Evolutionary conservation across 768 basidiomycete species (phyloP).

Genomic region (Lyophyllum semitale): DNA sequence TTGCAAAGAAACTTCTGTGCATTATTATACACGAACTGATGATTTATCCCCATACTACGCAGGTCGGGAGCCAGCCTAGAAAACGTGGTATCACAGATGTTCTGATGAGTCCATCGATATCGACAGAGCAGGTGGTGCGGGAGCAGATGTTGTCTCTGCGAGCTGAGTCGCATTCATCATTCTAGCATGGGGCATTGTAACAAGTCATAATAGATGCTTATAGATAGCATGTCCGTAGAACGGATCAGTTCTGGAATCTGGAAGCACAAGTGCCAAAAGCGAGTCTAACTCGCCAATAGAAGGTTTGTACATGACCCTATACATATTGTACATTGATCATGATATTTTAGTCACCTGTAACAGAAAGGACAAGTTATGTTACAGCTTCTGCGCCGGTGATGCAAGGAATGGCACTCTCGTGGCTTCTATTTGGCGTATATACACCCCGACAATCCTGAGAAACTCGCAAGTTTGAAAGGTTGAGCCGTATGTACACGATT

Average conservation of each 20-base stretch:
- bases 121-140: not conserved
- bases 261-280: not conserved
- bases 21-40: not conserved
- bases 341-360: not conserved
- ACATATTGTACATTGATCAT: no score
- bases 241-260: not conserved
- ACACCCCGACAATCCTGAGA: conserved; percentile 1
- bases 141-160: not conserved
- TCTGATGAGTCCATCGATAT: not conserved
- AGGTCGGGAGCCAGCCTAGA: not conserved
- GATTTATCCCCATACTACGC: not conserved
- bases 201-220: not conserved
- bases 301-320: not conserved
- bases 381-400: not conserved
- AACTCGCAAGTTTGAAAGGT: not conserved
- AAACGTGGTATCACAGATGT: not conserved
- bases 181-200: not conserved
- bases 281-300: not conserved
- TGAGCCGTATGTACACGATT: not conserved
- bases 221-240: not conserved
- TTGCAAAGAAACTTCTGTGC: not conserved
- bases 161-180: not conserved
- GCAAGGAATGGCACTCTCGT: not conserved
- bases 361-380: not conserved
- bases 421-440: not conserved